Conservation (phyloP, 1,139 yeast genomes). For the Pichia sp. region DNA sequence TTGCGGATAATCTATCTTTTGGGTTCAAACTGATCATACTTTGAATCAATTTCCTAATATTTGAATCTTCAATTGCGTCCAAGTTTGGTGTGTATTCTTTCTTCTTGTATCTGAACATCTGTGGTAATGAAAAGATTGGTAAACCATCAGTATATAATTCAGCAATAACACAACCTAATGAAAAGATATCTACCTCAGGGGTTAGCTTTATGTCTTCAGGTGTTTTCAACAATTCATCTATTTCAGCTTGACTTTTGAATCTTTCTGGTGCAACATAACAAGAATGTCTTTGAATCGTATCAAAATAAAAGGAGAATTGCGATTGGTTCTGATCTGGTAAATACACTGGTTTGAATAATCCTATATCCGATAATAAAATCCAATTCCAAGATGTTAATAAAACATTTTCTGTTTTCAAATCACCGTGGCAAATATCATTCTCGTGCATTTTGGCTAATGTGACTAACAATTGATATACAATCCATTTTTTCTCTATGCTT, state of each 20-base stretch:
- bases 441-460: conserved; percentile 65
- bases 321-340: conserved; percentile 95
- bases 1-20: conserved; percentile 52
- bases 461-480: conserved; percentile 72
- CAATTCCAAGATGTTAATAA: conserved; percentile 89
- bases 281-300: conserved; percentile 79
- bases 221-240: conserved; percentile 25
- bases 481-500: conserved; percentile 78
- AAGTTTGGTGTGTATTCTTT: conserved; percentile 66
- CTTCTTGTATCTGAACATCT: conserved; percentile 76
- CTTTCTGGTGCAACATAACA: conserved; percentile 97
- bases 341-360: conserved; percentile 78
- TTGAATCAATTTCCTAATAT: conserved; percentile 52
- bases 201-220: conserved; percentile 46
- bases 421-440: conserved; percentile 74
- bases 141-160: conserved; percentile 87
- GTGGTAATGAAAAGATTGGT: conserved; percentile 83
- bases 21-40: conserved; percentile 70
- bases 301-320: conserved; percentile 90
- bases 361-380: conserved; percentile 80
- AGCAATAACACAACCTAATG: conserved; percentile 89
- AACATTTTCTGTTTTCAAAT: conserved; percentile 85
- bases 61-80: conserved; percentile 48
- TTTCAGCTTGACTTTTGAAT: conserved; percentile 45
- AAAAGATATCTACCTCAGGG: conserved; percentile 81